A percentile compares a stretch with the other conserved stretches of the same genome.
Evolutionary conservation across 139 green algal species (phyloP).

Genomic region (Diplosphaera chodatii): DNA sequence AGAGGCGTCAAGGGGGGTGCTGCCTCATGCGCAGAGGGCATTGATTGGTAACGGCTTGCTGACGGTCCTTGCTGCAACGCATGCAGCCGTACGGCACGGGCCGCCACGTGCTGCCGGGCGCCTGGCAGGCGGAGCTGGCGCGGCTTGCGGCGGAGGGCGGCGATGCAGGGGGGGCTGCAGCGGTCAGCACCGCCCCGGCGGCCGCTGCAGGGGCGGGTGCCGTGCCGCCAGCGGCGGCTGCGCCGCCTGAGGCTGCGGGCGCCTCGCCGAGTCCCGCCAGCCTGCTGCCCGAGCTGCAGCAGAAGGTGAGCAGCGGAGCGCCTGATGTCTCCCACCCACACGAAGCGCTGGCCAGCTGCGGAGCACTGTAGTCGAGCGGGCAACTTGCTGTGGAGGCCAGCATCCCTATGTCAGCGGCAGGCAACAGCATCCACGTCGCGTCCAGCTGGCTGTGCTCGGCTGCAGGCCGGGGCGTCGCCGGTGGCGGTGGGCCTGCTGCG

Average conservation of each 20-base stretch:
- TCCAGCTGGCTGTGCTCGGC: background rate
- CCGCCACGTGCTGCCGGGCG: conserved; percentile 4
- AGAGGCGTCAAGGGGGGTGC: no score
- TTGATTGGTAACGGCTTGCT: no score
- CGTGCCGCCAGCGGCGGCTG: background rate
- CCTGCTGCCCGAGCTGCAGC: background rate
- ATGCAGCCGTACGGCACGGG: conserved; percentile 3
- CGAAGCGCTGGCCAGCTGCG: no score
- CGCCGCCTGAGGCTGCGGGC: no score
- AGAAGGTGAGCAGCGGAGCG: no score
- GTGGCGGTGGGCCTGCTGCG: conserved; percentile 68
- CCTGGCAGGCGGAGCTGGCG: conserved; percentile 6
- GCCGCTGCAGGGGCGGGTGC: background rate
- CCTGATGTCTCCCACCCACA: no score
- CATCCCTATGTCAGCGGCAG: background rate
- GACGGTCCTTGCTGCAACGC: background rate
- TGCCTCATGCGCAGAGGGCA: no score
- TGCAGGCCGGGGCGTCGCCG: conserved; percentile 41
- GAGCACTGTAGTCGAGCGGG: background rate
- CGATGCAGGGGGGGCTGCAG: no score
- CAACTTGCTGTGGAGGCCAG: background rate
- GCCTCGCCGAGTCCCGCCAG: background rate
- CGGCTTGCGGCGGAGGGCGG: conserved; percentile 1
- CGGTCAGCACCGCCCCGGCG: background rate
- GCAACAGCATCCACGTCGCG: background rate